A percentile compares a stretch with the other conserved stretches of the same genome.
Conservation (phyloP, 129 eudicot genomes). For the Kitagawia praeruptora region DNA sequence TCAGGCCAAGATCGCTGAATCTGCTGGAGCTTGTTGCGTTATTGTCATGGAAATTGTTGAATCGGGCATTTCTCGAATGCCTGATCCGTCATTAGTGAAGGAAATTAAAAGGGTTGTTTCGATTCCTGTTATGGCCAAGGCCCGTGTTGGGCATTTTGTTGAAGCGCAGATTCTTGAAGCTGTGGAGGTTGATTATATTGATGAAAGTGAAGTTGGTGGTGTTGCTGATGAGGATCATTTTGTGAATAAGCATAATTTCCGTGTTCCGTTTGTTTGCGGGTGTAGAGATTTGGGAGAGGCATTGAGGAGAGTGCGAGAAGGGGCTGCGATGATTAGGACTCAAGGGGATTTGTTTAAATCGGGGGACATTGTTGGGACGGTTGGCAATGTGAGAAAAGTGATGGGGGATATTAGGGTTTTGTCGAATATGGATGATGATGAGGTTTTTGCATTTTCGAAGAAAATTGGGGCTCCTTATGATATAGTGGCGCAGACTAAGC, state of each 20-base stretch:
- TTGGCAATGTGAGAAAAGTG: constrained; percentile 52
- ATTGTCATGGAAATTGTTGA: constrained; percentile 26
- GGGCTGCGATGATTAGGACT: constrained; percentile 74
- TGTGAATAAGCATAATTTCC: constrained; percentile 65
- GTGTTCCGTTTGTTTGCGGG: constrained; percentile 71
- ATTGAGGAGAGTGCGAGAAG: constrained; percentile 71
- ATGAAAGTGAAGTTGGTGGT: constrained; percentile 57
- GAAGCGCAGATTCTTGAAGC: constrained; percentile 84
- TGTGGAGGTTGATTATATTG: constrained; percentile 69
- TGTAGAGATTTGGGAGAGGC: constrained; percentile 74
- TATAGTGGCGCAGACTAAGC: constrained; percentile 74
- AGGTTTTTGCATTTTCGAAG: constrained; percentile 60
- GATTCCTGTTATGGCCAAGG: constrained; percentile 67
- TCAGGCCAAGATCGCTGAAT: constrained; percentile 85
- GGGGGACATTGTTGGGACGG: constrained; percentile 54
- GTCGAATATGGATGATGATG: constrained; percentile 75
- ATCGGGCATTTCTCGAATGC: constrained; percentile 64
- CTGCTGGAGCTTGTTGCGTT: constrained; percentile 82
- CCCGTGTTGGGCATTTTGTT: constrained; percentile 79
- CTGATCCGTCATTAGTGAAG: constrained; percentile 62
- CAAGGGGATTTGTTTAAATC: constrained; percentile 47
- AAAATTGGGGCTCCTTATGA: constrained; percentile 68
- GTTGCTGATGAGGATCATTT: constrained; percentile 70
- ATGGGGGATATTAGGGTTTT: constrained; percentile 59
- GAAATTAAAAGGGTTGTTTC: constrained; percentile 52